Evolutionary conservation across 179 eudicot genomes (phyloP).

Genomic region (Beta lomatogona): DNA sequence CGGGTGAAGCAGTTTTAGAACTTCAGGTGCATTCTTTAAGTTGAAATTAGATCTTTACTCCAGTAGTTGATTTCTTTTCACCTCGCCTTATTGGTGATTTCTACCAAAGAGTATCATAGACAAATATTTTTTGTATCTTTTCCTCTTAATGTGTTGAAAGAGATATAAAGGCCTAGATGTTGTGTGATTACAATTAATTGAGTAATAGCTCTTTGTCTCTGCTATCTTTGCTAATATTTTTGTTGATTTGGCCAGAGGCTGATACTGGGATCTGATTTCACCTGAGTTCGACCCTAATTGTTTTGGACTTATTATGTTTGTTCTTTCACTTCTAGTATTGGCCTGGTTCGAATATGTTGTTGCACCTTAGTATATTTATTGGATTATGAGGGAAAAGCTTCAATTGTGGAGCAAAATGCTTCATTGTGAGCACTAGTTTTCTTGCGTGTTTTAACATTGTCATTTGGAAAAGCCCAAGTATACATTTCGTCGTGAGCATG

Average conservation of each 20-base stretch:
- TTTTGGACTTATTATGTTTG: background rate
- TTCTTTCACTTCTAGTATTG: background rate
- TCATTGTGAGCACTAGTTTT: background rate
- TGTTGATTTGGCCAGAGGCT: background rate
- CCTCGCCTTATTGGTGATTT: background rate
- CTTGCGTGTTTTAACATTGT: background rate
- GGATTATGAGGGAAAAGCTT: background rate
- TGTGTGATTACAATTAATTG: background rate
- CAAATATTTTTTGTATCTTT: background rate
- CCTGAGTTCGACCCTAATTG: background rate
- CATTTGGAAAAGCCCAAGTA: too few relatives aligned
- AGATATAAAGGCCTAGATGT: too few relatives aligned
- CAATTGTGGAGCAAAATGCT: background rate
- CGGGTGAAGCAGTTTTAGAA: constrained; percentile 99
- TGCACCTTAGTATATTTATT: background rate
- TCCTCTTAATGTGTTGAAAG: background rate
- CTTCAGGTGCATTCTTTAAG: constrained; percentile 72
- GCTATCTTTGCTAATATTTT: background rate
- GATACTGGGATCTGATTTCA: too few relatives aligned
- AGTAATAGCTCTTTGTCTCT: background rate
- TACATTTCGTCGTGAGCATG: too few relatives aligned
- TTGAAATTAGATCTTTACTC: background rate
- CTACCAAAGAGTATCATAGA: background rate
- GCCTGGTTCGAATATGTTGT: background rate
- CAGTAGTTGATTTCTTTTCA: background rate